Conservation (phyloP, 75 land plant genomes). For the Pinus taeda region DNA sequence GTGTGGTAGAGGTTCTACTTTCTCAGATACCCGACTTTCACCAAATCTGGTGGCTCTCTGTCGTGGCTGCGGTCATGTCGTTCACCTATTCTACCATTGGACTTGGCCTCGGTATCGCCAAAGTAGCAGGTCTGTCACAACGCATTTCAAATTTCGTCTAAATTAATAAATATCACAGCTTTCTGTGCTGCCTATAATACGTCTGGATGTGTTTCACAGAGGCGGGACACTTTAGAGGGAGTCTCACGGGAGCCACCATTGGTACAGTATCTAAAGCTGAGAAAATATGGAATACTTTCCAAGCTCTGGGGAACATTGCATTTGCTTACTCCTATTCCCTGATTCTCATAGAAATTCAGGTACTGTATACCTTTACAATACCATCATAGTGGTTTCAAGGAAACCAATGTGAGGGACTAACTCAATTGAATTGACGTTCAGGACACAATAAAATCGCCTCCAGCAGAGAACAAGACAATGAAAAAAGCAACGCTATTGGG, state of each 20-base stretch:
- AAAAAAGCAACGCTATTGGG: conserved; percentile 56
- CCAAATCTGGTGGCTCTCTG: conserved; percentile 57
- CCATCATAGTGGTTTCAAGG: no score
- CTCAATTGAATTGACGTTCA: background rate
- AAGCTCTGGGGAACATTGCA: conserved; percentile 12
- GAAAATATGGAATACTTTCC: no score
- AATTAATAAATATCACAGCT: no score
- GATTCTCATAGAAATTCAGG: conserved; percentile 69
- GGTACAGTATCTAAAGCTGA: no score
- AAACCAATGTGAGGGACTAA: no score
- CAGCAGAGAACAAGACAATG: conserved; percentile 72
- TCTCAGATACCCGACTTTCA: conserved; percentile 40
- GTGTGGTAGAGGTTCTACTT: no score
- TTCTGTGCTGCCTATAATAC: no score
- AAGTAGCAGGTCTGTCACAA: conserved; percentile 32
- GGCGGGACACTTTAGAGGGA: no score
- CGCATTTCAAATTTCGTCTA: no score
- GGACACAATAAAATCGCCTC: conserved; percentile 74
- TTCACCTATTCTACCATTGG: conserved; percentile 66
- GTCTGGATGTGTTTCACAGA: no score
- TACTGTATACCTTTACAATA: no score
- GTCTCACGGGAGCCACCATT: no score
- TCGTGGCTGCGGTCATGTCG: conserved; percentile 64
- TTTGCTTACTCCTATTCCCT: conserved; percentile 64
- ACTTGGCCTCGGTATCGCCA: conserved; percentile 47